Conservation (phyloP, 805 yeast species). For the Pichia cabralensis region DNA sequence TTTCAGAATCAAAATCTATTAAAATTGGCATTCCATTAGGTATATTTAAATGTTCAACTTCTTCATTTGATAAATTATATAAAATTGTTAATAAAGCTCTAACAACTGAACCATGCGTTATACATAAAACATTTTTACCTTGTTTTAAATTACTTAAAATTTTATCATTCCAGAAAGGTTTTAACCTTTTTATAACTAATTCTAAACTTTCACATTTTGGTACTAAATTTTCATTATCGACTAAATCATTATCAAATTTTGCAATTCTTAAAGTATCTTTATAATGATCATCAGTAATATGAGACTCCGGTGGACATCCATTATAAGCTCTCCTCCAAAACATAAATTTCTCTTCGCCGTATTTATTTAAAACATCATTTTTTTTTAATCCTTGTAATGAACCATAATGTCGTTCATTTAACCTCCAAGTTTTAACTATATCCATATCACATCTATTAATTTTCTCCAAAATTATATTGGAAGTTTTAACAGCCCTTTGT, state of each 20-base stretch:
- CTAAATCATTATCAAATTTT: conserved; percentile 24
- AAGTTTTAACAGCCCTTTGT: conserved; percentile 67
- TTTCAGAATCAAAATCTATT: conserved; percentile 38
- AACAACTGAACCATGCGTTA: conserved; percentile 78
- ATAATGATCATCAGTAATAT: conserved; percentile 30
- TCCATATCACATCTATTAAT: conserved; percentile 40
- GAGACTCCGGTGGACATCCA: conserved; percentile 54
- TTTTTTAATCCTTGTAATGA: conserved; percentile 71
- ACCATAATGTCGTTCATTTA: conserved; percentile 82
- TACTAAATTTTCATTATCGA: conserved; percentile 30
- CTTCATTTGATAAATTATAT: conserved; percentile 54
- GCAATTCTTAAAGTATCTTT: conserved; percentile 15
- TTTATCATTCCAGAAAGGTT: conserved; percentile 49
- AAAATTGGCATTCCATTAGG: conserved; percentile 81
- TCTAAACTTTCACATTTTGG: conserved; percentile 68
- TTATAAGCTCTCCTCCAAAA: conserved; percentile 70
- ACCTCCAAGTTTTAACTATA: conserved; percentile 62
- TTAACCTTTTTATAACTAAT: conserved; percentile 59
- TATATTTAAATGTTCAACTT: conserved; percentile 63
- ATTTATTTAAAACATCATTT: conserved; percentile 50
- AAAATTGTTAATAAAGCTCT: conserved; percentile 64
- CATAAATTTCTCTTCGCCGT: conserved; percentile 69
- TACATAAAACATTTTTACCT: conserved; percentile 52
- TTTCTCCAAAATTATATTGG: conserved; percentile 50
- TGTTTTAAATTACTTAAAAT: conserved; percentile 37